Evolutionary conservation across 2,329 filamentous ascomycete genomes (phyloP).

Genomic region (Claviceps purpurea): DNA sequence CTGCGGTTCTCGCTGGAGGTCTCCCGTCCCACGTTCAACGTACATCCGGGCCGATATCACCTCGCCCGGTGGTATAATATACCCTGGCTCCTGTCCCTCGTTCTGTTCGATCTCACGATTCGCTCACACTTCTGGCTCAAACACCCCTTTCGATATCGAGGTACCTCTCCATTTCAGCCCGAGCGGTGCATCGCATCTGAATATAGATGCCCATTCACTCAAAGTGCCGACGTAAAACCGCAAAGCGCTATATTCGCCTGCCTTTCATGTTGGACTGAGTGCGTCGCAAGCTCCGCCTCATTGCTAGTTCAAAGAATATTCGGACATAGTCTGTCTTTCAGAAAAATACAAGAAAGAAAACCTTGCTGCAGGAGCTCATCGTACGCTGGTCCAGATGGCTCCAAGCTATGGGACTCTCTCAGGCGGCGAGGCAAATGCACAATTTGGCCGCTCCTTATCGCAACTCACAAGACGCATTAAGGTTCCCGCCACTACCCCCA

Average conservation of each 20-base stretch:
- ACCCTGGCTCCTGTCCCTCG: constrained; percentile 1
- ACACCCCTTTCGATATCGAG: background rate
- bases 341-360: no score
- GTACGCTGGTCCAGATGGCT: constrained; percentile 26
- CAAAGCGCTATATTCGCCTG: background rate
- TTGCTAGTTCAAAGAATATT: background rate
- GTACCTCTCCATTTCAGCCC: background rate
- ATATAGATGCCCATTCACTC: background rate
- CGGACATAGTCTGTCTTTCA: background rate
- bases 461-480: constrained; percentile 40
- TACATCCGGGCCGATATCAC: constrained; percentile 8
- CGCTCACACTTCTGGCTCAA: background rate
- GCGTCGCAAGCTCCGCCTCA: background rate
- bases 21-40: constrained; percentile 9
- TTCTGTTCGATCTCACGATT: background rate
- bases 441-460: constrained; percentile 21
- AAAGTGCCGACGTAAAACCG: background rate
- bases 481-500: constrained; percentile 46
- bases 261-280: constrained; percentile 1
- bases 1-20: constrained; percentile 1
- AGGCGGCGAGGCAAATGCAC: constrained; percentile 19
- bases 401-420: constrained; percentile 17
- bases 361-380: background rate
- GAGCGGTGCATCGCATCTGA: background rate
- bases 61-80: constrained; percentile 10